Conservation (phyloP, 2,329 filamentous ascomycete species). For the Colletotrichum aenigma region DNA sequence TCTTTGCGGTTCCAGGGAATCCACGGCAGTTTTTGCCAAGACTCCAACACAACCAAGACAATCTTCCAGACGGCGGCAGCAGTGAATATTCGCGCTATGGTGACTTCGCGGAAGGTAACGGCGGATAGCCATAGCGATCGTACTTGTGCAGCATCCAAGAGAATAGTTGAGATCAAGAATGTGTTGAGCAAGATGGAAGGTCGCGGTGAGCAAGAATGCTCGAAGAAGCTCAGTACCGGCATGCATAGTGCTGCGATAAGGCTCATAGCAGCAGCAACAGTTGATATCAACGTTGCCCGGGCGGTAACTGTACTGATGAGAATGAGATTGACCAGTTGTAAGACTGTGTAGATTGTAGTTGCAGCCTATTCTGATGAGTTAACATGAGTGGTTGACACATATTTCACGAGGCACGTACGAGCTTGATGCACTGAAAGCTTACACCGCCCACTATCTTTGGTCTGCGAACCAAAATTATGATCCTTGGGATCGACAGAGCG, state of each 20-base stretch:
- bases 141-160: not conserved
- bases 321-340: not conserved
- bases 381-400: not conserved
- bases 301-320: not conserved
- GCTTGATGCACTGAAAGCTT: conserved; percentile 30
- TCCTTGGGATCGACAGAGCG: conserved; percentile 30
- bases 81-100: conserved; percentile 17
- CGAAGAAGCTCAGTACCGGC: conserved; percentile 29
- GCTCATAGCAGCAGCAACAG: conserved; percentile 28
- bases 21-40: conserved; percentile 21
- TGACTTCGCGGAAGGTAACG: not conserved
- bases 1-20: conserved; percentile 9
- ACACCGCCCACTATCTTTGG: conserved; percentile 31
- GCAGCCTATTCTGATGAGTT: not conserved
- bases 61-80: conserved; percentile 21
- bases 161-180: not conserved
- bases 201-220: conserved; percentile 30
- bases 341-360: not conserved
- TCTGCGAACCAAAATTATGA: conserved; percentile 27
- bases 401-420: not conserved
- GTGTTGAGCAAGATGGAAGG: conserved; percentile 10
- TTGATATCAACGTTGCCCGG: not conserved
- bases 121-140: not conserved
- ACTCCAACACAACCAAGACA: conserved; percentile 23
- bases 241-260: conserved; percentile 30